phyloP scores from a whole-genome alignment of 805 yeast species.

The Candida germanica region DNA sequence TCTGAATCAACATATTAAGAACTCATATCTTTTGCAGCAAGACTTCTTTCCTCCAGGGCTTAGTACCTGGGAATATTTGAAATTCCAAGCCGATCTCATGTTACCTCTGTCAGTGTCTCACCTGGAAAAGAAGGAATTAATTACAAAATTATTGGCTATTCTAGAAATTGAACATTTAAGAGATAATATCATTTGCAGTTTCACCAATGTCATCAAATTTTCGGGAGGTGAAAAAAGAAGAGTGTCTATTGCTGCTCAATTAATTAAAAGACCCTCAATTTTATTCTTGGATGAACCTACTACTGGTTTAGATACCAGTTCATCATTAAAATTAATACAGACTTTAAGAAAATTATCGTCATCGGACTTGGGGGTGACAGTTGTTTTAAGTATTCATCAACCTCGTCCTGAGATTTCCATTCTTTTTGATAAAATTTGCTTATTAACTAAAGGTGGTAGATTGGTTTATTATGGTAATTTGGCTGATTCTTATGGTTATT shows the following conservation, averaged over 20 bases:
- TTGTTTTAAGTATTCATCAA: slow-evolving; percentile 77
- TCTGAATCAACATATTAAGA: slow-evolving; percentile 18
- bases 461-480: slow-evolving; percentile 44
- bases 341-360: slow-evolving; percentile 51
- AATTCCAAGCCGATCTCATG: slow-evolving; percentile 68
- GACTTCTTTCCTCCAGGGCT: slow-evolving; percentile 70
- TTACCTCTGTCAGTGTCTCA: slow-evolving; percentile 46
- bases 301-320: slow-evolving; percentile 78
- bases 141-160: slow-evolving; percentile 58
- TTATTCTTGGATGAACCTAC: slow-evolving; percentile 86
- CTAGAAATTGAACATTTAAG: slow-evolving; percentile 65
- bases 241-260: slow-evolving; percentile 72
- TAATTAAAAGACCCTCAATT: slow-evolving; percentile 71
- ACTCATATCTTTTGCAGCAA: slow-evolving; percentile 73
- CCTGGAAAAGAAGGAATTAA: slow-evolving; percentile 45
- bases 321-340: slow-evolving; percentile 62
- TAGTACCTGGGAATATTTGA: slow-evolving; percentile 68
- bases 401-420: slow-evolving; percentile 76
- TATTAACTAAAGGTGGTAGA: slow-evolving; percentile 60
- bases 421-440: slow-evolving; percentile 63
- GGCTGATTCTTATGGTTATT: slow-evolving; percentile 47
- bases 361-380: slow-evolving; percentile 59
- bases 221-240: slow-evolving; percentile 87
- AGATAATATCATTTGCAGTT: slow-evolving; percentile 52
- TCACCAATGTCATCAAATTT: slow-evolving; percentile 41